These are phyloP conservation scores for Phytophthora pisi DNA, from an alignment of 352 stramenopile genomes.

Conservation along the genomic window DNA sequence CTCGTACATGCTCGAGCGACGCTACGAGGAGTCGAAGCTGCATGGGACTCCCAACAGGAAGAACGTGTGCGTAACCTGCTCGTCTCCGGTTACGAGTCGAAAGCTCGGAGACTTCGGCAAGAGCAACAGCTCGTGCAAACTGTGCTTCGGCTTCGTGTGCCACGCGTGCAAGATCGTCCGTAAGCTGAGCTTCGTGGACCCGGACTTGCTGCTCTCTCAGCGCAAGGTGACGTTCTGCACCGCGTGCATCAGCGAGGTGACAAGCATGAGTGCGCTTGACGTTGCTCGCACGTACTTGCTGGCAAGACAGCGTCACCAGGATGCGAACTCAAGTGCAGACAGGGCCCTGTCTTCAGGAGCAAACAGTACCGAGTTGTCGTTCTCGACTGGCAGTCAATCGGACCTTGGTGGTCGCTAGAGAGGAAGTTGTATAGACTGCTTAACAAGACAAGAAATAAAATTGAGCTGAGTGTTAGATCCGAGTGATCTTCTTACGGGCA, in stretches of 20 bases:
- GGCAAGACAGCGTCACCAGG: background rate
- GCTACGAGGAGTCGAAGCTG: background rate
- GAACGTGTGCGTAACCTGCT: slow-evolving; percentile 1
- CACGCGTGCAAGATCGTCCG: slow-evolving; percentile 2
- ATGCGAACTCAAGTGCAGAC: background rate
- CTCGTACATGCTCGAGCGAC: slow-evolving; percentile 18
- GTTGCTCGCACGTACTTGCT: background rate
- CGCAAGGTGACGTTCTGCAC: slow-evolving; percentile 4
- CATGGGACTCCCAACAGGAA: background rate
- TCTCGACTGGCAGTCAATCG: background rate
- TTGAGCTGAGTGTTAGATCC: background rate
- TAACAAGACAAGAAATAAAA: background rate
- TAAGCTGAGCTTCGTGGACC: slow-evolving; percentile 1
- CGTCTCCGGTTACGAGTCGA: background rate
- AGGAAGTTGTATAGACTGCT: background rate
- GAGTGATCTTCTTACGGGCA: too few species aligned
- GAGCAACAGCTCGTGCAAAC: slow-evolving; percentile 12
- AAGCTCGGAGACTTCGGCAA: slow-evolving; percentile 14
- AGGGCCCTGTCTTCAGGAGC: background rate
- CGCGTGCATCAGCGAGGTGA: slow-evolving; percentile 15
- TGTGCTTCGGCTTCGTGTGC: slow-evolving; percentile 2
- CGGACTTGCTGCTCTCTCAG: background rate
- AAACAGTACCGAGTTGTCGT: background rate
- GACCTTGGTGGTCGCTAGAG: background rate
- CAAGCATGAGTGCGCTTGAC: background rate